These are phyloP conservation scores for Bothriochloa decipiens DNA, from an alignment of 176 grass and related monocot species.

Conservation along the genomic window DNA sequence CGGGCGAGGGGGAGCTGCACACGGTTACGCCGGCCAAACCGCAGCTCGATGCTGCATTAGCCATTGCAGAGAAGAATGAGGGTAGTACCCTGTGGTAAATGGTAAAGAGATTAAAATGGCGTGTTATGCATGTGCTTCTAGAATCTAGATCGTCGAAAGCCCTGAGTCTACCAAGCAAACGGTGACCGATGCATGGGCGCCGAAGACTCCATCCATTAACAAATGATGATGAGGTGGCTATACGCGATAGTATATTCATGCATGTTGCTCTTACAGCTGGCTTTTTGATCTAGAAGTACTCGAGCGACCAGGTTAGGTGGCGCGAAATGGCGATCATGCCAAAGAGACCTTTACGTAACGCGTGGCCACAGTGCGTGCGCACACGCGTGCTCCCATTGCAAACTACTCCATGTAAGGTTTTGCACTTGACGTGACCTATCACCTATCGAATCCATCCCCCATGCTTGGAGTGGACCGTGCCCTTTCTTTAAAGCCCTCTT, in stretches of 20 bases:
- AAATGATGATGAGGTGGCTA: neutral
- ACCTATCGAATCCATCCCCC: neutral
- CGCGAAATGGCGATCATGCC: neutral
- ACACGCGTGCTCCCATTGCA: neutral
- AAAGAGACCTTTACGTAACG: neutral
- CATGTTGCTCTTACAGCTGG: slow-evolving; percentile 5
- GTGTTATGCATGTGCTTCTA: neutral
- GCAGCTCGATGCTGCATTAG: slow-evolving; percentile 9
- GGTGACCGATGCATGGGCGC: neutral
- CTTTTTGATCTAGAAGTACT: neutral
- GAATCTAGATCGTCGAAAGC: neutral
- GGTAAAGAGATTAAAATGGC: no score
- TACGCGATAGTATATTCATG: neutral
- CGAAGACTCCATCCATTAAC: neutral
- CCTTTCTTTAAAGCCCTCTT: neutral
- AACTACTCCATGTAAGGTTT: neutral
- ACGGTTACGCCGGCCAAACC: slow-evolving; percentile 24
- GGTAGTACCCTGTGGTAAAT: neutral
- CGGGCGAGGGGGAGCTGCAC: neutral
- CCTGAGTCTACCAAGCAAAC: neutral
- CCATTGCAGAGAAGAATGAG: neutral
- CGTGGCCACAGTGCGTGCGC: neutral
- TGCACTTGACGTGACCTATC: neutral
- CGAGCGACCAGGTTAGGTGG: neutral
- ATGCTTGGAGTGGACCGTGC: neutral